phyloP scores from a whole-genome alignment of 2,329 filamentous ascomycete species.

The Phoma sp. region DNA sequence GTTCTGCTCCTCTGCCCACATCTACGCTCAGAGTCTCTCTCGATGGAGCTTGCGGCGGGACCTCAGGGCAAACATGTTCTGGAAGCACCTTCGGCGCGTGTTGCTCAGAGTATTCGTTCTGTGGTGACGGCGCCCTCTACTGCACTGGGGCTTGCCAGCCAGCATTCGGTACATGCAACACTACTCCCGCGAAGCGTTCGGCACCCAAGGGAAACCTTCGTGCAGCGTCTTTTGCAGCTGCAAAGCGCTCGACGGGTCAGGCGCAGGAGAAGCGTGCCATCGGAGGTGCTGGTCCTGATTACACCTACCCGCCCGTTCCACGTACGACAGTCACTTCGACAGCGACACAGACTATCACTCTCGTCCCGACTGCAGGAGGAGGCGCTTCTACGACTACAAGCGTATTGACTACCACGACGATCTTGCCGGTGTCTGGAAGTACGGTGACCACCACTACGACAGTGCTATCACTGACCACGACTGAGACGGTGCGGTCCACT shows the following conservation, averaged over 20 bases:
- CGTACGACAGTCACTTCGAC: slow-evolving; percentile 16
- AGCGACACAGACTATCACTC: slow-evolving; percentile 4
- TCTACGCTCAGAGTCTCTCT: slow-evolving; percentile 13
- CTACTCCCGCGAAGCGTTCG: slow-evolving; percentile 32
- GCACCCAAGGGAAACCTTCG: slow-evolving; percentile 19
- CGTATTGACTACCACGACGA: slow-evolving; percentile 6
- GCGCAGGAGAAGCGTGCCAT: slow-evolving; percentile 12
- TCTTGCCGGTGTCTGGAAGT: background rate
- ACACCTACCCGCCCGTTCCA: slow-evolving; percentile 23
- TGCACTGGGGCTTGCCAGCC: slow-evolving; percentile 9
- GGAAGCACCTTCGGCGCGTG: slow-evolving; percentile 12
- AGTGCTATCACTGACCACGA: background rate
- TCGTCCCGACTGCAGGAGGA: background rate
- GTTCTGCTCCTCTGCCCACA: slow-evolving; percentile 19
- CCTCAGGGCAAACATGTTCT: slow-evolving; percentile 12
- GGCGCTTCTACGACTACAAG: slow-evolving; percentile 1
- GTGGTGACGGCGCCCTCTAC: background rate
- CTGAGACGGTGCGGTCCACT: background rate
- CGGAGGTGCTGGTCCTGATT: slow-evolving; percentile 23
- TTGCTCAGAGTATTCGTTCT: slow-evolving; percentile 13
- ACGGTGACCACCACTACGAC: slow-evolving; percentile 8
- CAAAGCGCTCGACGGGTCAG: slow-evolving; percentile 4
- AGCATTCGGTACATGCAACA: slow-evolving; percentile 49
- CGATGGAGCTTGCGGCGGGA: slow-evolving; percentile 15
- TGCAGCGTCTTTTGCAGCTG: slow-evolving; percentile 14